phyloP scores from a whole-genome alignment of 441 rosid genomes.

The Corymbia citriodora region DNA sequence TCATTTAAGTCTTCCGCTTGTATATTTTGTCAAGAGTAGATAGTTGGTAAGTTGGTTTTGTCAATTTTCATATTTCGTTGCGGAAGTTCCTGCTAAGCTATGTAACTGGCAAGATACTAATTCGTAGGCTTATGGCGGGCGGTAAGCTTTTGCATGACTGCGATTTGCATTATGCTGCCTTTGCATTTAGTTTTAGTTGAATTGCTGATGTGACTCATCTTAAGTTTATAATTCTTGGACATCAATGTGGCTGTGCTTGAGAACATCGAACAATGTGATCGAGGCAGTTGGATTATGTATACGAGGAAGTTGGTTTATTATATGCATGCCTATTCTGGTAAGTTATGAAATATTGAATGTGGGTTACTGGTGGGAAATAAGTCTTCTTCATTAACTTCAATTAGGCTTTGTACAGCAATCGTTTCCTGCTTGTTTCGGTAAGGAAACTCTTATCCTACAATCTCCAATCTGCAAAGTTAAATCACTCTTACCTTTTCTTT shows the following conservation, averaged over 20 bases:
- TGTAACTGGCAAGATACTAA: neutral
- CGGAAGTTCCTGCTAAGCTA: neutral
- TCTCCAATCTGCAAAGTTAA: neutral
- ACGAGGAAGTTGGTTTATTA: neutral
- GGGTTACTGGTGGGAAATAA: neutral
- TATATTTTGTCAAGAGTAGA: neutral
- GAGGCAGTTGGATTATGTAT: neutral
- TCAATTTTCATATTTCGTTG: neutral
- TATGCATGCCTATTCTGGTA: neutral
- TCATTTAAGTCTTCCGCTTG: neutral
- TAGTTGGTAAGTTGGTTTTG: neutral
- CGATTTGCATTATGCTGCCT: neutral
- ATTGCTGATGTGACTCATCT: neutral
- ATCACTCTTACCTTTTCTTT: neutral
- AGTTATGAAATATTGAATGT: neutral
- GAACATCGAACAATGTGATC: neutral
- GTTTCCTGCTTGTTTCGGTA: neutral
- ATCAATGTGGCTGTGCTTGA: neutral
- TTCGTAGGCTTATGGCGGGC: neutral
- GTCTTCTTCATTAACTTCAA: neutral
- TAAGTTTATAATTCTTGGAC: neutral
- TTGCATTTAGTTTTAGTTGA: neutral
- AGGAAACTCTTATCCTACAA: neutral
- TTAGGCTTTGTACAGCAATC: neutral
- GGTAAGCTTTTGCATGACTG: neutral